Base-by-base conservation (phyloP, 129 eudicot genomes). In the Pseudognaphalium luteoalbum region DNA sequence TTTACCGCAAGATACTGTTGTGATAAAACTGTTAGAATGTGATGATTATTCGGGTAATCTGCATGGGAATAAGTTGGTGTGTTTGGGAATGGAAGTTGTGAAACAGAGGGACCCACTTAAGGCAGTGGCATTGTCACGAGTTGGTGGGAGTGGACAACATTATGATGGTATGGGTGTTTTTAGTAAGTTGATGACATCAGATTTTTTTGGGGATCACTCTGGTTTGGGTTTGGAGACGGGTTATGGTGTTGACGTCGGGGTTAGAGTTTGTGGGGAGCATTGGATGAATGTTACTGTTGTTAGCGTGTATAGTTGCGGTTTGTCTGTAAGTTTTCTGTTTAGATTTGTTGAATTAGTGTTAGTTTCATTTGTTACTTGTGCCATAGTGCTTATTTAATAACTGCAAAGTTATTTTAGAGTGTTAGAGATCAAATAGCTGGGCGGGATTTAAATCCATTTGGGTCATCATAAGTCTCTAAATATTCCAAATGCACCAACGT, bases 161-260 rank as follows among this genome's bases (percentile, higher is more conserved):
- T 69, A 80, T 76, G 98, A 93, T 64, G 97, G 98, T 34, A 85
- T 93, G 83, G 97, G 98, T 17, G 97, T 93, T 21, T 67, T 93
- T 72, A 68, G 85, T 64, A 87, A 83, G 87, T 80, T 93, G 81
- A 29, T 93, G 86, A 90, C 81, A 72, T 88, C 85, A 30, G 83
- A 86, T 85, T 84, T 88, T 29, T 81, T 83, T 7, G 66, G 73
- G 0, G 85, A 50, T 25, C 28, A 25, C 50, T 78, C 86, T 22
- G 83, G 82, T 25, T 80, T 54, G n/a, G 78, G 69, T n/a, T 80
- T 42, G 19, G 78, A 62, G n/a, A 61, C 52, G 58, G 82, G 81
- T 44, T 72, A 61, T 42, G 85, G 42, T 54, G 84, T 51, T 65
- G 78, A 73, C 35, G 61, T 83, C n/a, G 74, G 81, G 71, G 60